Percentiles rank a stretch among this genome's conserved stretches.
phyloP scores from a whole-genome alignment of 805 yeast genomes.

The Metschnikowia gelsemii region DNA sequence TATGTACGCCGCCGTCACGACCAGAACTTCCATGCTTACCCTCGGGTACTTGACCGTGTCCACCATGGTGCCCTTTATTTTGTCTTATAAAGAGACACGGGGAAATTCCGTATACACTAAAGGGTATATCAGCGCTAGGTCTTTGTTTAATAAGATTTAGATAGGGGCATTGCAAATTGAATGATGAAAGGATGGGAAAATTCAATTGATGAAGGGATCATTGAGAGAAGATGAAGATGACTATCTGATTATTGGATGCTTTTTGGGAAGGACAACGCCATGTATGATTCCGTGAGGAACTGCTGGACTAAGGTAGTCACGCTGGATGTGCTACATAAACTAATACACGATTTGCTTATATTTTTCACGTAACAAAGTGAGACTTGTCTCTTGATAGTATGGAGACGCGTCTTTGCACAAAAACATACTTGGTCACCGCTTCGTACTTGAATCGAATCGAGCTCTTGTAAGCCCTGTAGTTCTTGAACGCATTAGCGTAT shows the following conservation, averaged over 20 bases:
- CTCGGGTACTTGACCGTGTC: slow-evolving; percentile 41
- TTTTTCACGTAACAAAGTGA: background rate
- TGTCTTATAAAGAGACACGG: slow-evolving; percentile 39
- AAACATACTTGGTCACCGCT: too few species aligned
- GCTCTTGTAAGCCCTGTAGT: too few species aligned
- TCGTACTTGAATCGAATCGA: too few species aligned
- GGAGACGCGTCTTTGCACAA: background rate
- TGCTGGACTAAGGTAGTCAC: slow-evolving; percentile 7
- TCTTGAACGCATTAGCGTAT: background rate
- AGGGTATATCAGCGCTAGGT: slow-evolving; percentile 37
- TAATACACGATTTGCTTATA: slow-evolving; percentile 8
- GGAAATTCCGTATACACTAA: slow-evolving; percentile 26
- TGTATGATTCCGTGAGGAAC: background rate
- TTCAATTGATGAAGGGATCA: background rate
- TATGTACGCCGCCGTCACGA: slow-evolving; percentile 26
- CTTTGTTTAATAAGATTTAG: slow-evolving; percentile 37
- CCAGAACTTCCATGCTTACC: slow-evolving; percentile 32
- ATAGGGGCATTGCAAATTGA: too few species aligned
- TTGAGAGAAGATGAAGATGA: too few species aligned
- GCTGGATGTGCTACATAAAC: slow-evolving; percentile 14
- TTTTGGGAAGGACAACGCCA: slow-evolving; percentile 4
- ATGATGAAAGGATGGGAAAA: background rate
- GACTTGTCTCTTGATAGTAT: background rate
- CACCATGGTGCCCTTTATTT: slow-evolving; percentile 40
- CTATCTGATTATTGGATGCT: background rate